Percentiles rank a stretch among this genome's conserved stretches.
Evolutionary conservation across 768 basidiomycete species (phyloP).

Genomic region (Russula olivacea): DNA sequence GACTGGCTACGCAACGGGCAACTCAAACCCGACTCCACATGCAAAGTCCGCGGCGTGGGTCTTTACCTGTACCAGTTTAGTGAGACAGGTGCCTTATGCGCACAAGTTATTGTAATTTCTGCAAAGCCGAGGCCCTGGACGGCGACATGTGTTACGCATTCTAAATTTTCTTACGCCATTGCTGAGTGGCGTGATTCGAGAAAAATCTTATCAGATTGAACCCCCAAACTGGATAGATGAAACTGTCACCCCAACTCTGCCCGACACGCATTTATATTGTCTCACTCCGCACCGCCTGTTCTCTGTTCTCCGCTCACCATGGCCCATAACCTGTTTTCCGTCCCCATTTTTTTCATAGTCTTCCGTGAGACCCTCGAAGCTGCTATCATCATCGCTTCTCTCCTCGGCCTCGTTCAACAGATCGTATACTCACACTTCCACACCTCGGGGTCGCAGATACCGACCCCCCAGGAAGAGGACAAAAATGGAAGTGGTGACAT

Average conservation of each 20-base stretch:
- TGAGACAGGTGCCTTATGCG: background rate
- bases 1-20: too few relatives aligned
- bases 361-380: conserved; percentile 94
- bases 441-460: background rate
- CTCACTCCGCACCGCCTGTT: background rate
- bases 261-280: conserved; percentile 19
- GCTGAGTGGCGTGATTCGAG: background rate
- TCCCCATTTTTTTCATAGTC: conserved; percentile 95
- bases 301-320: conserved; percentile 36
- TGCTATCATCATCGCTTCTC: conserved; percentile 85
- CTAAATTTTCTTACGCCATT: background rate
- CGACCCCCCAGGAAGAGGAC: background rate
- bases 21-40: too few relatives aligned
- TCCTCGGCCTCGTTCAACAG: conserved; percentile 88
- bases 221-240: background rate
- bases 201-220: conserved; percentile 25
- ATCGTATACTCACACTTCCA: conserved; percentile 40
- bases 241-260: background rate
- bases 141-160: too few relatives aligned
- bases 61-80: too few relatives aligned
- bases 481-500: conserved; percentile 7
- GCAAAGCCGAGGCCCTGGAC: background rate
- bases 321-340: conserved; percentile 73
- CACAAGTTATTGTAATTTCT: too few relatives aligned
- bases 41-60: background rate